Conservation (phyloP, 1,284 basidiomycete genomes). For the Apiotrichum laibachii region DNA sequence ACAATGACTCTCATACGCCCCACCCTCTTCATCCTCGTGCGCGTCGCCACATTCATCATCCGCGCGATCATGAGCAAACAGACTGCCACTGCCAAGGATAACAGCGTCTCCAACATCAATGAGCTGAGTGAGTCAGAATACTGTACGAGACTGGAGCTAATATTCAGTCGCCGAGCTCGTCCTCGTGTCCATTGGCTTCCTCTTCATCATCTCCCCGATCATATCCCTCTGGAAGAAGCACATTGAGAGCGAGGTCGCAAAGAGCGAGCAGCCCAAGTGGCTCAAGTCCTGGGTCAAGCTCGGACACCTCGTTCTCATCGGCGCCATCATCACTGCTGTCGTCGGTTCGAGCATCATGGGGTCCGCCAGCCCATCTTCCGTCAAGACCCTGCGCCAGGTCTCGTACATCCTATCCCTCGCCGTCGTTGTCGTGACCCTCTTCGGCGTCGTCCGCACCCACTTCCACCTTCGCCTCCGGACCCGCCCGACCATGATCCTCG, state of each 20-base stretch:
- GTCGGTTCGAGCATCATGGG: conserved; percentile 1
- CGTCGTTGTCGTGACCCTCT: conserved; percentile 19
- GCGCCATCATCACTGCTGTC: conserved; percentile 22
- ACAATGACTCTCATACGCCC: conserved; percentile 32
- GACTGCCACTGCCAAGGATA: no score
- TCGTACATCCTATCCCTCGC: conserved; percentile 25
- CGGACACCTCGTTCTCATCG: conserved; percentile 16
- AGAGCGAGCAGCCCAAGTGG: conserved; percentile 11
- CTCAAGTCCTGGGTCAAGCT: not conserved
- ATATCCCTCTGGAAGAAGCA: conserved; percentile 30
- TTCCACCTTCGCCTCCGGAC: conserved; percentile 13
- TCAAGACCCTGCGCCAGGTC: conserved; percentile 26
- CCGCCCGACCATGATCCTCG: conserved; percentile 11
- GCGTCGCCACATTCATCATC: conserved; percentile 28
- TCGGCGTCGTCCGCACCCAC: conserved; percentile 18
- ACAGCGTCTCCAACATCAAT: conserved; percentile 22
- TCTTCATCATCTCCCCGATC: conserved; percentile 37
- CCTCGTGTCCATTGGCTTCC: conserved; percentile 31
- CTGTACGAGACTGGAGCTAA: not conserved
- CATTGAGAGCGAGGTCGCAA: conserved; percentile 11
- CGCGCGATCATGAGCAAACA: conserved; percentile 31
- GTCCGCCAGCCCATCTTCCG: not conserved
- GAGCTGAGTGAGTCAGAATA: conserved; percentile 20
- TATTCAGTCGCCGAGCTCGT: conserved; percentile 34
- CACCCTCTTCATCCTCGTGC: conserved; percentile 26